Evolutionary conservation across 768 basidiomycete species (phyloP), one percentile per base, ranked within the genome.

Genomic region (Auricularia sp.): DNA sequence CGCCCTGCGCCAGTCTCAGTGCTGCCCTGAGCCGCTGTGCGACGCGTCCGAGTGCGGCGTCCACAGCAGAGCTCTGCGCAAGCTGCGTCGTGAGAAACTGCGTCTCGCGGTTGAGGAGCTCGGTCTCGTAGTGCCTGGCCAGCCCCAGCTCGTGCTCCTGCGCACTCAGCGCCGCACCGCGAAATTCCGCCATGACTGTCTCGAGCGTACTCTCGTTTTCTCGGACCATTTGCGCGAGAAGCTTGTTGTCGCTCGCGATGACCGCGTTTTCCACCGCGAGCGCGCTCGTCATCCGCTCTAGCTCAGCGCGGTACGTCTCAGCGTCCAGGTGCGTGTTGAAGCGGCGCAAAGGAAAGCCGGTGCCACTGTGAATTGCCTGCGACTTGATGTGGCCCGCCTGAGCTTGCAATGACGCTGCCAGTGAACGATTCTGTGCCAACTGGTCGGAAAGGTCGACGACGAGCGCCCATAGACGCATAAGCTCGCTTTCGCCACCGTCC

Each of bases 141-240:
- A 97, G 77, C 0, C 91, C 83, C 10, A 98, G 82, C 72, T 98
- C 94, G 70, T 90, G 90, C 74, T 92, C 88, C 75, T 98, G 95
- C 0, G 95, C 88, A 84, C 91, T 65, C 74, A 98, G 96, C 36
- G 97, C 96, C 59, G 91, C 85, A 65, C 86, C 89, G 64, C 97
- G 82, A 76, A 99, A 99, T 64, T 82, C 81, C 64, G 87, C 84
- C 97, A 99, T 99, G 54, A 98, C 85, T 6, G 83, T 90, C 75
- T 99, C 97, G 36, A 99, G 77, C 0, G 96, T 98, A 71, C 92
- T 90, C 73, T 99, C 97, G 71, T 97, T 98, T 73, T 99, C 97
- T 70, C 94, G 94, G 70, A 98, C 87, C 62, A 99, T 79, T 4
- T 82, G 78, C 68, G 88, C 91, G 36, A 99, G 81, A 69, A 98